A percentile compares a stretch with the other conserved stretches of the same genome.
Conservation (phyloP, 495 filamentous ascomycete species). For the Penicillium coffeae region DNA sequence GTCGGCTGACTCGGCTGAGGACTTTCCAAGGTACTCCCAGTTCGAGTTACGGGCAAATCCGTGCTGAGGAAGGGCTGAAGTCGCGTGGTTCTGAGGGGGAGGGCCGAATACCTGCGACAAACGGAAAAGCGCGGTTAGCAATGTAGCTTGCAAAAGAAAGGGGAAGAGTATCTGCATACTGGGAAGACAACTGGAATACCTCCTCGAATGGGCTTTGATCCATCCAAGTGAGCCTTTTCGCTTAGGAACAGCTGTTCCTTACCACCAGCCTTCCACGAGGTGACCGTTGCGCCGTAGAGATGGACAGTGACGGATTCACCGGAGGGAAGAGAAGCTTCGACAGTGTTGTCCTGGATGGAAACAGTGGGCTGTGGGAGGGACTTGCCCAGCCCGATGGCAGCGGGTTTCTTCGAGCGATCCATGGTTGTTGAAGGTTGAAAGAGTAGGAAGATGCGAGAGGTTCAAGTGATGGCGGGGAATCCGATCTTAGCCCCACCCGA, state of each 20-base stretch:
- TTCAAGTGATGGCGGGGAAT: conserved; percentile 21
- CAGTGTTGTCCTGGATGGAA: conserved; percentile 61
- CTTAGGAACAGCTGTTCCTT: conserved; percentile 87
- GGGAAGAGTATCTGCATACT: conserved; percentile 48
- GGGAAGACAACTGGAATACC: conserved; percentile 95
- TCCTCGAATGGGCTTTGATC: conserved; percentile 57
- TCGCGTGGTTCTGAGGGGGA: conserved; percentile 65
- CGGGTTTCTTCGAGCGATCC: conserved; percentile 78
- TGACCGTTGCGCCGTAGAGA: conserved; percentile 87
- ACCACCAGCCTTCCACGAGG: conserved; percentile 82
- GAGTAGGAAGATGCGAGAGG: conserved; percentile 1
- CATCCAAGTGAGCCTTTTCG: conserved; percentile 65
- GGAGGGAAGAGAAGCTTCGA: conserved; percentile 72
- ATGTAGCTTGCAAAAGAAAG: not conserved
- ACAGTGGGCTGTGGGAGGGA: conserved; percentile 63
- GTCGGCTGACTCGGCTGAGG: conserved; percentile 63
- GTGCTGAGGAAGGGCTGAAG: conserved; percentile 79
- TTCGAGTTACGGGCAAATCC: conserved; percentile 87
- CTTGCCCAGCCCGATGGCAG: conserved; percentile 67
- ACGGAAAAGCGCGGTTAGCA: conserved; percentile 9
- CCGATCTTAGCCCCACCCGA: conserved; percentile 18
- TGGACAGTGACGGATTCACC: conserved; percentile 83
- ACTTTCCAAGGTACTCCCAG: conserved; percentile 62
- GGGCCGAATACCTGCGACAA: conserved; percentile 84
- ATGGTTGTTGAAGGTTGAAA: conserved; percentile 40